These are phyloP conservation scores for Xylaria hypoxylon DNA, from an alignment of 2,329 filamentous ascomycete species.

Conservation along the genomic window DNA sequence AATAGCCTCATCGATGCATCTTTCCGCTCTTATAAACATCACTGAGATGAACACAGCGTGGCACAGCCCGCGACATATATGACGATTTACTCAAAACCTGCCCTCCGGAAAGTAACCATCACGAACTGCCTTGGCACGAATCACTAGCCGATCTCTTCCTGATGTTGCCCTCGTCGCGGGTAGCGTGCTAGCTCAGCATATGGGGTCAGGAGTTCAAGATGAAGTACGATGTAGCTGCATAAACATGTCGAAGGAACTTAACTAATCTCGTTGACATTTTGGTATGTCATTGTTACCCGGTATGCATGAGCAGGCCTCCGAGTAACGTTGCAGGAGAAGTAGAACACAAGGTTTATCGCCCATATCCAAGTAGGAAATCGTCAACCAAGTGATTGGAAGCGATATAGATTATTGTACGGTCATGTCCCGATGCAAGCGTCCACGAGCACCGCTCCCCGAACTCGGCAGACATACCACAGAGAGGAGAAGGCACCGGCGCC, in stretches of 20 bases:
- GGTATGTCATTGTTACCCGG: background rate
- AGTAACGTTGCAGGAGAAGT: background rate
- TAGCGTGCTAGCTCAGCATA: conserved; percentile 8
- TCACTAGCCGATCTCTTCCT: conserved; percentile 9
- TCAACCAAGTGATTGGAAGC: conserved; percentile 5
- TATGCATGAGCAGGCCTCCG: background rate
- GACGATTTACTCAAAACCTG: background rate
- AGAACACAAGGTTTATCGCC: background rate
- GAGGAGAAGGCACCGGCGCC: conserved; percentile 1
- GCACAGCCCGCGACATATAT: conserved; percentile 9
- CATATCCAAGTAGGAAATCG: conserved; percentile 3
- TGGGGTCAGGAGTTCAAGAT: background rate
- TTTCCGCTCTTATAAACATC: conserved; percentile 8
- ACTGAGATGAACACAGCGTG: conserved; percentile 1
- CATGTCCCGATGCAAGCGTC: conserved; percentile 22
- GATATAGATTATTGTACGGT: conserved; percentile 11
- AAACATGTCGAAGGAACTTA: background rate
- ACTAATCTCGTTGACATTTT: background rate
- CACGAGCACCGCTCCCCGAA: background rate
- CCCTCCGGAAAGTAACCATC: conserved; percentile 1
- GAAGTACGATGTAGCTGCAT: conserved; percentile 13
- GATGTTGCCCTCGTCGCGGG: background rate
- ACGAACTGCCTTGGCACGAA: background rate
- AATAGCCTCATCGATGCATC: conserved; percentile 20
- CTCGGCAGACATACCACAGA: conserved; percentile 13